Percentiles rank a stretch among this genome's conserved stretches.
These are phyloP conservation scores for Coprinopsis sp. DNA, from an alignment of 768 basidiomycete species.

Conservation along the genomic window DNA sequence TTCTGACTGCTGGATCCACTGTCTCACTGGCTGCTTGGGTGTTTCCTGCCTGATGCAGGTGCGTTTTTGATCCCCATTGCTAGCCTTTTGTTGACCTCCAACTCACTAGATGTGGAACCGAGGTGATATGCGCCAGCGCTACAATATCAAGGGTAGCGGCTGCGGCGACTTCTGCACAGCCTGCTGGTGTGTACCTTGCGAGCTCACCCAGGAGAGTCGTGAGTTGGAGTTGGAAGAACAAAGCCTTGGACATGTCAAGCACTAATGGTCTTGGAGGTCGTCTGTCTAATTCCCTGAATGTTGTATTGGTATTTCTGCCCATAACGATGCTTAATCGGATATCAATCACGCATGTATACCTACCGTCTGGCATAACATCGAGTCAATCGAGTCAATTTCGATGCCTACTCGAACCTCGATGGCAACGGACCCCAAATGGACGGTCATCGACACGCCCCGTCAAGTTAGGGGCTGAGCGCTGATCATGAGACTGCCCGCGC, in stretches of 20 bases:
- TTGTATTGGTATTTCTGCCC: too few species aligned
- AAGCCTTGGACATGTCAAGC: constrained; percentile 20
- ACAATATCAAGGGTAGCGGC: constrained; percentile 41
- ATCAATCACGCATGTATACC: too few species aligned
- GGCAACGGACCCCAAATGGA: too few species aligned
- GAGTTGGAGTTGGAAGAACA: constrained; percentile 47
- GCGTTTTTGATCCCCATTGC: background rate
- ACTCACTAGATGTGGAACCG: constrained; percentile 29
- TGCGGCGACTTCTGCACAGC: constrained; percentile 37
- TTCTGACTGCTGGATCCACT: constrained; percentile 35
- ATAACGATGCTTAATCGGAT: too few species aligned
- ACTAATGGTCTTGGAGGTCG: background rate
- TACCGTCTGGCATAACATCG: too few species aligned
- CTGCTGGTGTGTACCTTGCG: constrained; percentile 43
- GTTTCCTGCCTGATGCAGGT: constrained; percentile 40
- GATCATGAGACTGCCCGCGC: too few species aligned
- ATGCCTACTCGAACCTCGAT: too few species aligned
- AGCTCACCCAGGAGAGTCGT: constrained; percentile 42
- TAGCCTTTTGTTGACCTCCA: background rate
- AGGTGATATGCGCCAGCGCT: constrained; percentile 35
- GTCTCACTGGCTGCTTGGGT: constrained; percentile 26
- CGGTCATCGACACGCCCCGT: too few species aligned
- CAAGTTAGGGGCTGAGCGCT: too few species aligned
- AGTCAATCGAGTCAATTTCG: too few species aligned
- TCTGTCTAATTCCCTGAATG: too few species aligned